These are phyloP conservation scores for Daedaleopsis nitida DNA, from an alignment of 768 basidiomycete species.

Conservation along the genomic window DNA sequence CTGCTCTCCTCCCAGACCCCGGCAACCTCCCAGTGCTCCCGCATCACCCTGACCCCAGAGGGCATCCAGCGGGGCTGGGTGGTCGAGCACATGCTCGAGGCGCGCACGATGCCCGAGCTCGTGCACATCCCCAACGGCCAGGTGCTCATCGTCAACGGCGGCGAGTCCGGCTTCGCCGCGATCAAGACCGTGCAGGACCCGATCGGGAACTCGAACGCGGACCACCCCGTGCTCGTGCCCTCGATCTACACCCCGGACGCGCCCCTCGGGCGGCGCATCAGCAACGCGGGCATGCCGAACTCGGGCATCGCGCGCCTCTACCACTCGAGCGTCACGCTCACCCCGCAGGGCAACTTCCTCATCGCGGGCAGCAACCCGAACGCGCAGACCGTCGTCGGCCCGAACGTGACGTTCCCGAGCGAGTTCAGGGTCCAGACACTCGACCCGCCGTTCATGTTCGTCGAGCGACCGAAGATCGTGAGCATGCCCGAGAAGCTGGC, in stretches of 20 bases:
- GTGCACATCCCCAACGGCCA: conserved; percentile 81
- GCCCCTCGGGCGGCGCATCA: conserved; percentile 58
- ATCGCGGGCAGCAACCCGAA: conserved; percentile 87
- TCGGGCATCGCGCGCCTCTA: conserved; percentile 78
- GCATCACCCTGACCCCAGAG: conserved; percentile 61
- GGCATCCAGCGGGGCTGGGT: conserved; percentile 74
- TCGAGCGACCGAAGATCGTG: conserved; percentile 55
- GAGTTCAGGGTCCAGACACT: conserved; percentile 91
- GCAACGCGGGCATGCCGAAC: conserved; percentile 54
- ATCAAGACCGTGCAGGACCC: conserved; percentile 74
- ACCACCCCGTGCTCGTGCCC: conserved; percentile 66
- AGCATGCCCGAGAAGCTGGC: conserved; percentile 38
- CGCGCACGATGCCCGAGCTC: conserved; percentile 77
- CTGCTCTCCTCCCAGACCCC: conserved; percentile 71
- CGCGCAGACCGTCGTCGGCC: conserved; percentile 62
- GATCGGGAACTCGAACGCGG: conserved; percentile 78
- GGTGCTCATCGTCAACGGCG: conserved; percentile 78
- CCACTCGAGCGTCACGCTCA: conserved; percentile 79
- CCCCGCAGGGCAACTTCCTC: conserved; percentile 71
- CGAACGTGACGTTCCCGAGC: conserved; percentile 61
- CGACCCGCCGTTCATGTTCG: conserved; percentile 79
- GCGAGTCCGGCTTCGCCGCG: conserved; percentile 69
- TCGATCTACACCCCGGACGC: conserved; percentile 68
- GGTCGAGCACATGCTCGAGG: conserved; percentile 72
- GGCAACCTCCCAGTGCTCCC: conserved; percentile 73